A percentile compares a stretch with the other conserved stretches of the same genome.
phyloP scores from a whole-genome alignment of 106 monocot species.

The Hemerocallis citrina region DNA sequence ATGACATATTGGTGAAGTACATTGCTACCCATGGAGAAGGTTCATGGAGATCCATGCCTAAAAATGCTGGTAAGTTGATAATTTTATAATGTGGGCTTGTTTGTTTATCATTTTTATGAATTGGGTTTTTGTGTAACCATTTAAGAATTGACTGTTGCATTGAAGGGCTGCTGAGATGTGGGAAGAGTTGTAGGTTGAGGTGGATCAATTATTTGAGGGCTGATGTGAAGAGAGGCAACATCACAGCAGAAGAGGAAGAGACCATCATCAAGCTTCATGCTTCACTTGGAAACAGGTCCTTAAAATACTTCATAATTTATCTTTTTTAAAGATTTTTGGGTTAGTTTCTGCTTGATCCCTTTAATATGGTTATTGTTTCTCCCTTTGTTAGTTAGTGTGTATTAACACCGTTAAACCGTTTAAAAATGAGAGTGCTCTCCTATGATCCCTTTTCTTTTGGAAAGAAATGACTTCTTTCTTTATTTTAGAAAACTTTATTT shows the following conservation, averaged over 20 bases:
- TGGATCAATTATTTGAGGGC: conserved; percentile 65
- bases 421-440: too few relatives aligned
- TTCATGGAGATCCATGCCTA: conserved; percentile 12
- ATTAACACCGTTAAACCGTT: too few relatives aligned
- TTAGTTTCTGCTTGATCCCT: too few relatives aligned
- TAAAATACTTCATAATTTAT: too few relatives aligned
- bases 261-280: conserved; percentile 55
- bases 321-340: too few relatives aligned
- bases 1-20: conserved; percentile 6
- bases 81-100: too few relatives aligned
- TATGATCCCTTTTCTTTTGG: too few relatives aligned
- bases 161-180: conserved; percentile 41
- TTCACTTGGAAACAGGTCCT: conserved; percentile 61
- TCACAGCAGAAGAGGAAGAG: conserved; percentile 51
- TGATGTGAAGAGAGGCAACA: conserved; percentile 63
- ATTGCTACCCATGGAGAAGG: conserved; percentile 9
- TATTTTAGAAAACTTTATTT: too few relatives aligned
- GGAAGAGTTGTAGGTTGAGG: conserved; percentile 60
- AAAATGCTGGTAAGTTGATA: conserved; percentile 10
- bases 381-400: too few relatives aligned
- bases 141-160: not conserved
- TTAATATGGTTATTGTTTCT: too few relatives aligned
- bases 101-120: not conserved
- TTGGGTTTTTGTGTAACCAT: not conserved
- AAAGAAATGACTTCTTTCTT: too few relatives aligned